Base-by-base conservation (phyloP, 176 grass and related monocot genomes). In the Sorghum bicolor region DNA sequence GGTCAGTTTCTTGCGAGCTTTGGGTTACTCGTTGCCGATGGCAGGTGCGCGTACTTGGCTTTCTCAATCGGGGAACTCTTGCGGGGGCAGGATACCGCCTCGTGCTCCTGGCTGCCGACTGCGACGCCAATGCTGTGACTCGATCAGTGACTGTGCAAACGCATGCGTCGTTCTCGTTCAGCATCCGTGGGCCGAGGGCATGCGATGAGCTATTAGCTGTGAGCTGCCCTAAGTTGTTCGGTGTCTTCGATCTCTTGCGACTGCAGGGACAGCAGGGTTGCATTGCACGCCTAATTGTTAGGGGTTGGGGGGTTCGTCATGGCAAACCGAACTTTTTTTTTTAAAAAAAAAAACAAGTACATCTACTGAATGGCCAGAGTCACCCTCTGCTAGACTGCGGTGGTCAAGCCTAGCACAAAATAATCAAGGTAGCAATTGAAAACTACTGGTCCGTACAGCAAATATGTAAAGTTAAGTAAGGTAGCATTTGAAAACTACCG, bases 101-200 rank as follows among this genome's bases (percentile, higher is more conserved):
- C 75, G 44, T 66, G 60, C 29, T 32, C 44, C 67, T 81, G 69
- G 13, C 15, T 76, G 70, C 61, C 45, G 44, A 31, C 76, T 61
- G 77, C 60, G 60, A 52, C 68, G 67, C 52, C 64, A 47, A n/a
- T 26, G 30, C 29, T 14, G 41, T 15, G 8, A 40, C 31, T 29
- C n/a, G 3, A 10, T 34, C 37, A 20, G 40, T 16, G 31, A 47
- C 72, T 20, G 41, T 71, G 78, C 72, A 43, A 25, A 45, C 29
- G 55, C 29, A 41, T 36, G 73, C 73, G 72, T 67, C 43, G 82
- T 82, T 83, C 84, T 74, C 43, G 82, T 82, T 83, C 88, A 45
- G 24, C 12, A 22, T 55, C 48, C 1, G 65, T 61, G 57, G 57
- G 57, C 57, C 57, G 50, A 50, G 44, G 69, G 77, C 63, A 63